These are phyloP conservation scores for Backusella australiensis DNA, from an alignment of 192 early-diverging fungal species.

Conservation along the genomic window DNA sequence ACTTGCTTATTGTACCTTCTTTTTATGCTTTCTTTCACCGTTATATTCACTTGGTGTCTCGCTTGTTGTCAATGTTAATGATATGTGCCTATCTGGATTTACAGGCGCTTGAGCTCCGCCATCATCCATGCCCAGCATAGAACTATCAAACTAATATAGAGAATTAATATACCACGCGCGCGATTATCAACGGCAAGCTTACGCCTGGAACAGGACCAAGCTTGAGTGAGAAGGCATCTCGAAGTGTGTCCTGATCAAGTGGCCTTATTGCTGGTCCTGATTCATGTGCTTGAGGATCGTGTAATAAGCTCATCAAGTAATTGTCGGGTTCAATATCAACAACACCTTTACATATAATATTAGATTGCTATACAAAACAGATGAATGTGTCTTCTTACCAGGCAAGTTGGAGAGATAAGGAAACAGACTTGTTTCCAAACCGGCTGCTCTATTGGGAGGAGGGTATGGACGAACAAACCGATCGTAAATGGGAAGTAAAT, in stretches of 20 bases:
- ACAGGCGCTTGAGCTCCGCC: background rate
- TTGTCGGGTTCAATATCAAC: slow-evolving; percentile 28
- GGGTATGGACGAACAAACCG: slow-evolving; percentile 33
- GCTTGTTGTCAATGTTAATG: background rate
- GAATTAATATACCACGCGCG: background rate
- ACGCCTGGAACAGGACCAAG: slow-evolving; percentile 37
- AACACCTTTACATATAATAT: slow-evolving; percentile 7
- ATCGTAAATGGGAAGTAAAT: slow-evolving; percentile 34
- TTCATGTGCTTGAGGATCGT: slow-evolving; percentile 27
- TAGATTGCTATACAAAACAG: background rate
- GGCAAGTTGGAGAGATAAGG: slow-evolving; percentile 33
- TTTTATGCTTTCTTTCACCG: slow-evolving; percentile 34
- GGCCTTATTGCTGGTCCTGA: slow-evolving; percentile 19
- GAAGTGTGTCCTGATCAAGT: slow-evolving; percentile 26
- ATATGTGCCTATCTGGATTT: background rate
- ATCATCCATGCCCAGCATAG: slow-evolving; percentile 27
- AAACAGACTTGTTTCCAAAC: slow-evolving; percentile 18
- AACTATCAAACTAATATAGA: slow-evolving; percentile 32
- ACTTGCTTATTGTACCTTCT: slow-evolving; percentile 27
- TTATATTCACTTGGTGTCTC: slow-evolving; percentile 11
- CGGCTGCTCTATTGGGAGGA: slow-evolving; percentile 27
- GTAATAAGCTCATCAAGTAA: slow-evolving; percentile 30
- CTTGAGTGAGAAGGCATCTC: slow-evolving; percentile 30
- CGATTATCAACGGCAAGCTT: background rate
- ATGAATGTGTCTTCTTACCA: slow-evolving; percentile 11